phyloP scores from a whole-genome alignment of 23 red algal genomes.

The Pyropia yezoensis region DNA sequence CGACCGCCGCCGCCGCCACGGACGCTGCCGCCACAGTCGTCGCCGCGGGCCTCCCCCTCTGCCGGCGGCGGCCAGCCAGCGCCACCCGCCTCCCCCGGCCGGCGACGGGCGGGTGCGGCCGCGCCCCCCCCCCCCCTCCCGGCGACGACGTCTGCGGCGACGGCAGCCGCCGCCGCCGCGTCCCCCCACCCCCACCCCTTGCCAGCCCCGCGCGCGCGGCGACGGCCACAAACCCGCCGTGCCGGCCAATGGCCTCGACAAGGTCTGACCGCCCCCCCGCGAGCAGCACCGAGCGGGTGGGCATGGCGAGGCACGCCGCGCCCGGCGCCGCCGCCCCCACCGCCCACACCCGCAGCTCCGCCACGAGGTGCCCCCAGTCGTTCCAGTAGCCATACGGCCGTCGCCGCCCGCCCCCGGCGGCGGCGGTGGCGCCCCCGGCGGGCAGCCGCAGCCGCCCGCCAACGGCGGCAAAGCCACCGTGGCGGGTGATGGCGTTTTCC shows the following conservation, averaged over 20 bases:
- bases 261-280: slow-evolving; percentile 31
- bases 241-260: slow-evolving; percentile 17
- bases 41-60: too few species aligned
- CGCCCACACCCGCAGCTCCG: slow-evolving; percentile 13
- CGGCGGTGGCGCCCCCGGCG: not conserved
- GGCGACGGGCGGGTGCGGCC: too few species aligned
- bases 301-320: slow-evolving; percentile 20
- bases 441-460: slow-evolving; percentile 8
- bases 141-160: too few species aligned
- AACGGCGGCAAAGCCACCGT: slow-evolving; percentile 44
- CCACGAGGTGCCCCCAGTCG: slow-evolving; percentile 18
- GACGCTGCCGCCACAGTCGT: too few species aligned
- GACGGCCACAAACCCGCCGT: slow-evolving; percentile 26
- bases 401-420: not conserved
- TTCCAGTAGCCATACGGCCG: slow-evolving; percentile 28
- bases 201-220: slow-evolving; percentile 13
- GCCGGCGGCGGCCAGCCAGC: too few species aligned
- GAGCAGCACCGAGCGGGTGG: slow-evolving; percentile 33
- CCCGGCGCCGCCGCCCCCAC: not conserved
- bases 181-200: too few species aligned
- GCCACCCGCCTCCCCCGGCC: too few species aligned
- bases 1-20: too few species aligned
- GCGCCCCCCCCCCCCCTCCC: too few species aligned
- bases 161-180: too few species aligned
- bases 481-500: slow-evolving; percentile 36